Conservation (phyloP, 495 filamentous ascomycete genomes). For the Penicillium mononematosum region DNA sequence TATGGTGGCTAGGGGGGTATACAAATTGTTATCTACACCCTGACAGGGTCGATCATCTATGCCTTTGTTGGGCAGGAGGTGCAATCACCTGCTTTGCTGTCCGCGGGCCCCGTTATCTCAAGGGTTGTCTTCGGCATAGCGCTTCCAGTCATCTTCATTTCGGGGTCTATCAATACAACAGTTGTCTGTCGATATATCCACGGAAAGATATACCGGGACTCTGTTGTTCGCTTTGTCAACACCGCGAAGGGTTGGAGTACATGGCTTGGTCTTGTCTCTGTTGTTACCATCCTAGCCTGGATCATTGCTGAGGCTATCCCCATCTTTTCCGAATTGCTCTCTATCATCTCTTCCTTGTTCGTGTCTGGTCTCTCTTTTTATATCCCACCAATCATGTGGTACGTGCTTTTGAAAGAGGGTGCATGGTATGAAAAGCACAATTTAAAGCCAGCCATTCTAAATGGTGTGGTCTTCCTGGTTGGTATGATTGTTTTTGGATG, state of each 20-base stretch:
- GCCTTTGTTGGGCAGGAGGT: slow-evolving; percentile 63
- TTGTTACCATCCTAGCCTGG: slow-evolving; percentile 59
- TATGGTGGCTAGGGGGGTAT: slow-evolving; percentile 56
- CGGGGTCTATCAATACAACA: slow-evolving; percentile 59
- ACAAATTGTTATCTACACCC: slow-evolving; percentile 63
- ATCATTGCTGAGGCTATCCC: slow-evolving; percentile 66
- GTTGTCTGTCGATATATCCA: slow-evolving; percentile 60
- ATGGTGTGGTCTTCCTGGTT: slow-evolving; percentile 17
- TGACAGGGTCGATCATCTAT: slow-evolving; percentile 66
- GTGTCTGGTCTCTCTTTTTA: slow-evolving; percentile 65
- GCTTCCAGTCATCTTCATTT: slow-evolving; percentile 67
- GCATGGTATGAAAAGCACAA: slow-evolving; percentile 28
- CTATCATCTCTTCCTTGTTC: slow-evolving; percentile 57
- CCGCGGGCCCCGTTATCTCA: slow-evolving; percentile 54
- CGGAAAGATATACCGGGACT: slow-evolving; percentile 52
- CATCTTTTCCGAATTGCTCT: slow-evolving; percentile 60
- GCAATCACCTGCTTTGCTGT: slow-evolving; percentile 62
- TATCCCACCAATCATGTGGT: slow-evolving; percentile 63
- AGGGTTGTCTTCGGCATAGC: slow-evolving; percentile 71
- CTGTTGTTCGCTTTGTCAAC: slow-evolving; percentile 54
- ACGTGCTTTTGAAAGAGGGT: slow-evolving; percentile 47
- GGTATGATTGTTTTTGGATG: slow-evolving; percentile 50
- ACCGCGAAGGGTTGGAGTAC: slow-evolving; percentile 52
- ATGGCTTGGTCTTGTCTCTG: slow-evolving; percentile 53
- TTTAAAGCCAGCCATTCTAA: slow-evolving; percentile 7